These are phyloP conservation scores for Talaromyces amestolkiae DNA, from an alignment of 2,329 filamentous ascomycete genomes.

Conservation along the genomic window DNA sequence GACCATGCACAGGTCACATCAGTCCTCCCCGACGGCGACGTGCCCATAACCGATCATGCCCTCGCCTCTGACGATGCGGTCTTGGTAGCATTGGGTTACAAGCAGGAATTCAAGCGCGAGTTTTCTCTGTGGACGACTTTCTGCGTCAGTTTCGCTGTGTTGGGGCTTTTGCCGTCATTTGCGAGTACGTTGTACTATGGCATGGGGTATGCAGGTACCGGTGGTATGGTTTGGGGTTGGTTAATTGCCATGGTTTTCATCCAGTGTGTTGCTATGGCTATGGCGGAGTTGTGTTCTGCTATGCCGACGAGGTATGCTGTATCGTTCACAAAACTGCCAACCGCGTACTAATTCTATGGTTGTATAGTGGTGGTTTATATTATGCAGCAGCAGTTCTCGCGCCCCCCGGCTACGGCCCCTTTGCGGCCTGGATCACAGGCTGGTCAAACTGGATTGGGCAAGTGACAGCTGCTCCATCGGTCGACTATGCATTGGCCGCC, in stretches of 20 bases:
- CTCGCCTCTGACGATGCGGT: slow-evolving; percentile 44
- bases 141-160: slow-evolving; percentile 70
- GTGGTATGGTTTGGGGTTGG: slow-evolving; percentile 75
- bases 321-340: neutral
- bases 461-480: slow-evolving; percentile 64
- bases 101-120: slow-evolving; percentile 65
- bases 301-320: slow-evolving; percentile 62
- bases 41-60: slow-evolving; percentile 35
- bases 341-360: neutral
- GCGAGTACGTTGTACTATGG: slow-evolving; percentile 71
- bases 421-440: slow-evolving; percentile 67
- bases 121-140: slow-evolving; percentile 73
- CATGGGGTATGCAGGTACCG: slow-evolving; percentile 56
- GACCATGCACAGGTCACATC: slow-evolving; percentile 38
- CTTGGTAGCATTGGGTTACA: slow-evolving; percentile 50
- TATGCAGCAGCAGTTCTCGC: slow-evolving; percentile 71
- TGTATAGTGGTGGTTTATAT: slow-evolving; percentile 62
- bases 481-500: slow-evolving; percentile 63
- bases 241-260: slow-evolving; percentile 70
- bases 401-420: slow-evolving; percentile 62
- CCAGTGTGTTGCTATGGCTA: slow-evolving; percentile 65
- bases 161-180: slow-evolving; percentile 69
- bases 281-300: slow-evolving; percentile 69
- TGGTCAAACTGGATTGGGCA: slow-evolving; percentile 71
- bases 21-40: slow-evolving; percentile 37